A percentile compares a stretch with the other conserved stretches of the same genome.
Conservation (phyloP, 2,329 filamentous ascomycete species). For the Myotisia sp. region DNA sequence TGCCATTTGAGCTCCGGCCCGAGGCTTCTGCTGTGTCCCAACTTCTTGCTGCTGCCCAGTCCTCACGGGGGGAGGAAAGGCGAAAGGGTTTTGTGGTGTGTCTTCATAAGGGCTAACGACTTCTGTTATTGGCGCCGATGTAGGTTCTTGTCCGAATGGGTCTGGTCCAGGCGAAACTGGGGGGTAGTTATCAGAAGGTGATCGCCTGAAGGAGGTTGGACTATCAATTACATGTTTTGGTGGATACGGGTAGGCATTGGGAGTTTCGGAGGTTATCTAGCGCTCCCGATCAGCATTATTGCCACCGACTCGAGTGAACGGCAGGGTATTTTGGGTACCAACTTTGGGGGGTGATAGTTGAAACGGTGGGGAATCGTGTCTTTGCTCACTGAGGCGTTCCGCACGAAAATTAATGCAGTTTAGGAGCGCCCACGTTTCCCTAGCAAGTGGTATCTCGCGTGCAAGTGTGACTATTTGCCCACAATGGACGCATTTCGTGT, state of each 20-base stretch:
- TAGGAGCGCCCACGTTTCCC: conserved; percentile 26
- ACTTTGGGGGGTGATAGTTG: conserved; percentile 6
- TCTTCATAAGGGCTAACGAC: conserved; percentile 1
- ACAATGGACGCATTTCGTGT: conserved; percentile 24
- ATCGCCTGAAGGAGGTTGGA: conserved; percentile 3
- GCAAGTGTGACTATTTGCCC: conserved; percentile 22
- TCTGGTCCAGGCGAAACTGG: conserved; percentile 8
- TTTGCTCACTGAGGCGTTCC: conserved; percentile 27
- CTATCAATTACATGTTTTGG: no score
- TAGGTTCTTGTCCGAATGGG: background rate
- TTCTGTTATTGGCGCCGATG: conserved; percentile 2
- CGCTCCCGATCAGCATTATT: background rate
- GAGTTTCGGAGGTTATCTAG: conserved; percentile 1
- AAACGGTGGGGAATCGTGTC: conserved; percentile 20
- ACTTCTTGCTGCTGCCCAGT: no score
- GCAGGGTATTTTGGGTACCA: background rate
- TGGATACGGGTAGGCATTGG: no score
- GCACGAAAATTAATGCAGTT: conserved; percentile 25
- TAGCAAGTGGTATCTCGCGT: conserved; percentile 25
- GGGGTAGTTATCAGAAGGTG: conserved; percentile 7
- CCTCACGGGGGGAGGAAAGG: no score
- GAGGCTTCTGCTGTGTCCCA: no score
- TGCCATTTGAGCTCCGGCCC: no score
- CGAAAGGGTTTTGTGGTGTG: no score
- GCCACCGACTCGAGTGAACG: background rate